Evolutionary conservation across 2,329 filamentous ascomycete species (phyloP).

Genomic region (Cladophialophora psammophila): DNA sequence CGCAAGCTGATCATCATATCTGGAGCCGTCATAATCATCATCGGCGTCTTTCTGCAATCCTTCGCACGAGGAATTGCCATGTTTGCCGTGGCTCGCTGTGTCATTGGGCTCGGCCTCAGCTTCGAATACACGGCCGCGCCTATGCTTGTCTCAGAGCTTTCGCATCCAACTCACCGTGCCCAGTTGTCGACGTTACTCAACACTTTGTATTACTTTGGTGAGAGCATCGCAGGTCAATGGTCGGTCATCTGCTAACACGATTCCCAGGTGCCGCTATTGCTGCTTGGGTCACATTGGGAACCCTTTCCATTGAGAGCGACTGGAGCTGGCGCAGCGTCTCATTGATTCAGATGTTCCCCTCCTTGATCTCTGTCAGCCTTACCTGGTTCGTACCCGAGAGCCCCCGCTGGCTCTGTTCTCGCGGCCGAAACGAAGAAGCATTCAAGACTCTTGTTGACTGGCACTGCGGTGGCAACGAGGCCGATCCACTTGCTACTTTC

Average conservation of each 20-base stretch:
- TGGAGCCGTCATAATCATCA: constrained; percentile 25
- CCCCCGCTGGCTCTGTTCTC: constrained; percentile 64
- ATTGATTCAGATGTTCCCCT: constrained; percentile 28
- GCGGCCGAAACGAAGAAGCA: constrained; percentile 42
- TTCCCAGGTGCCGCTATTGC: constrained; percentile 21
- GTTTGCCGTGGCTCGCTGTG: constrained; percentile 27
- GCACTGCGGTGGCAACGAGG: constrained; percentile 41
- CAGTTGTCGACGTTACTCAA: constrained; percentile 27
- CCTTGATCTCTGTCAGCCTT: constrained; percentile 22
- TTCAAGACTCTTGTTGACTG: constrained; percentile 45
- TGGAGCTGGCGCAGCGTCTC: constrained; percentile 28
- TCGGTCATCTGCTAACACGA: not conserved
- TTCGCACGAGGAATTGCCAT: constrained; percentile 24
- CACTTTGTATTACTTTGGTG: constrained; percentile 29
- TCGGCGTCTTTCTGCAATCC: constrained; percentile 26
- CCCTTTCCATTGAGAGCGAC: constrained; percentile 25
- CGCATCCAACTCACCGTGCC: constrained; percentile 28
- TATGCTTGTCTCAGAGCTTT: constrained; percentile 25
- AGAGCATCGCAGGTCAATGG: not conserved
- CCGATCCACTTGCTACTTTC: constrained; percentile 24
- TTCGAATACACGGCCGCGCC: constrained; percentile 28
- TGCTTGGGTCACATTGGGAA: constrained; percentile 26
- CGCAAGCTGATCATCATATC: constrained; percentile 23
- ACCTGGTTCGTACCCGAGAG: constrained; percentile 68
- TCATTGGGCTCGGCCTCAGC: constrained; percentile 25